Evolutionary conservation across 225 moss, liverwort and hornwort genomes (phyloP), one percentile per base, ranked within the genome.

Genomic region (Ulota crispa): DNA sequence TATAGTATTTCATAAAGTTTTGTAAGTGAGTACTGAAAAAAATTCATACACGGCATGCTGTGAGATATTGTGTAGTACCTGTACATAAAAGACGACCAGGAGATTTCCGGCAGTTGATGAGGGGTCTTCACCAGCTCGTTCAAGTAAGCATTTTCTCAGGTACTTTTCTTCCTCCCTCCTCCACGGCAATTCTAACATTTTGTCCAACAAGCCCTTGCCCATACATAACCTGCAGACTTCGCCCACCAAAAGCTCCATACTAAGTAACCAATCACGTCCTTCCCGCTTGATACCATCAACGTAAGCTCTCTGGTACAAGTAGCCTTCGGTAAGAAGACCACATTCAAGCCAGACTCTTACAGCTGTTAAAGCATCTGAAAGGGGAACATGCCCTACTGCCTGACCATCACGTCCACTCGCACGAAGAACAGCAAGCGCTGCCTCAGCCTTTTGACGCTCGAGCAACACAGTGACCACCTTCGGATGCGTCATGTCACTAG

Each of bases 151-250:
- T 78, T 90, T 87, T 85, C 82, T 93, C 43, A 95, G 68, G 62
- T 85, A 70, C 77, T 79, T 92, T 84, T 95, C 95, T 86, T 95
- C 95, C 70, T 95, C 92, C 73, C 69, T 87, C 75, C 83, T 83
- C 95, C 95, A 95, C 5, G 95, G 95, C 45, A 95, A 81, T 69
- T 82, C 81, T 72, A 90, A 70, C 91, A 93, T 89, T 63, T 83
- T 87, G 77, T 92, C 89, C 52, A 95, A 36, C 26, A 86, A 73
- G 72, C 82, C 74, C 68, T 75, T 91, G 45, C 73, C 82, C 50
- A 90, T 89, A 70, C 88, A 86, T 31, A 91, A 88, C 92, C 95
- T 91, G 80, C 89, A 95, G 65, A 95, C 86, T 70, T 95, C 95
- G 45, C 88, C 79, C 36, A 93, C 95, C 83, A 95, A 73, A 43